Base-by-base conservation (phyloP, 2,329 filamentous ascomycete species). In the Pochonia chlamydosporia region DNA sequence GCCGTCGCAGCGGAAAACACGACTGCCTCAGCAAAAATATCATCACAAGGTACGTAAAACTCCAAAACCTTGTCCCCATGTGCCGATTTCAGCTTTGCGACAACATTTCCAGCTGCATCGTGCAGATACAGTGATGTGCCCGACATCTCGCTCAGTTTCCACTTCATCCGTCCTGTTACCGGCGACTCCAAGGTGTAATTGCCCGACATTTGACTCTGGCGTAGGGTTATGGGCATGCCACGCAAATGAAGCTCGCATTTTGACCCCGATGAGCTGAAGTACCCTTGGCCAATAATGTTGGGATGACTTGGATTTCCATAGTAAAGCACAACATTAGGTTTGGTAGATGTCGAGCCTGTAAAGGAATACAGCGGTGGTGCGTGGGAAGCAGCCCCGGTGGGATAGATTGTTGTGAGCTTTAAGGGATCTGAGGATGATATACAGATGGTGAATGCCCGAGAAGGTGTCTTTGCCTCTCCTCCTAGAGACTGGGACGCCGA, bases 121-220 rank as follows among this genome's bases (percentile, higher is more conserved):
- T 52, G 26, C 14, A 61, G 35, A 42, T 55, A 50, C 1, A 54
- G 54, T 4, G 41, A 43, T 11, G 30, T 48, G 2, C 54, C 51
- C 0, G 50, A 57, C 14, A 53, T 20, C 30, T 48, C 37, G 51
- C 50, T 58, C 11, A 45, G 43, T 33, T 61, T 61, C 59, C 60
- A 61, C 35, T 61, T 59, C 20, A 63, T 56, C 7, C 46, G 54
- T 0, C 60, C 59, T 50, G 55, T 49, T 4, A 48, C 41, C 2
- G 54, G 49, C 0, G 56, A 51, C 0, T 55, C 30, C 28, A 63
- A 36, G 0, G 45, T 50, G 44, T 47, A 59, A 21, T 49, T 56
- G 2, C 50, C 55, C 1, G 49, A 52, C 35, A 56, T 26, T 3
- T 31, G 37, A 36, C 46, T 56, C 21, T 43, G 33, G 23, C 55